Base-by-base conservation (phyloP, 305 asterid species). In the Fraxinus nigra region DNA sequence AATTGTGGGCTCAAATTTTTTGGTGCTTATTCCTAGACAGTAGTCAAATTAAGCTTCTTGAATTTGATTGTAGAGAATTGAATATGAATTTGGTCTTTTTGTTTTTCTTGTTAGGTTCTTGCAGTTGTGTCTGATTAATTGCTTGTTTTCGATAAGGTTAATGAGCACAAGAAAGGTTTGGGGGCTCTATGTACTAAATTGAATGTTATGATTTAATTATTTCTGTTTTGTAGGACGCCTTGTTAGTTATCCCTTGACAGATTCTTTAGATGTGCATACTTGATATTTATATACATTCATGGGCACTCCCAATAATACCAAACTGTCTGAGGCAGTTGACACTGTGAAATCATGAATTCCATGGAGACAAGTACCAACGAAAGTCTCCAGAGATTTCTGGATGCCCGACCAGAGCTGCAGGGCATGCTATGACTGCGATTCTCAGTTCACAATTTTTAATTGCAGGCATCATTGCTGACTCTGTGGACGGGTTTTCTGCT, bases 371-470 rank as follows among this genome's bases (percentile, higher is more conserved):
- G 92, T 88, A 77, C 87, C 88, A 79, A 88, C 85, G 78, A 89
- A 79, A 67, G 85, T 90, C 89, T 92, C 98, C 20, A 90, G 93
- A 80, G 92, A 93, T 86, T 93, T 94, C 87, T 94, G 98, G 98
- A 93, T 93, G 94, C 96, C 97, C 34, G 97, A 93, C 80, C 92
- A 89, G 85, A 92, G 95, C 87, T 93, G 96, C 85, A 84, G 94
- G 89, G 93, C 90, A 18, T 93, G 98, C 90, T 91, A 93, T 79
- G 97, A 93, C 76, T 92, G 98, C 72, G 97, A 93, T 88, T 89
- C 91, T 14, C 88, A 84, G 75, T 92, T 92, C 87, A 90, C 89
- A 79, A 80, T 93, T 78, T 90, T 92, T 85, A 93, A 92, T 84
- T 91, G 95, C 83, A 92, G 87, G 88, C 97, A 93, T 84, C 98